Evolutionary conservation across 2,329 filamentous ascomycete genomes (phyloP).

Genomic region (Samsoniella hepiali): DNA sequence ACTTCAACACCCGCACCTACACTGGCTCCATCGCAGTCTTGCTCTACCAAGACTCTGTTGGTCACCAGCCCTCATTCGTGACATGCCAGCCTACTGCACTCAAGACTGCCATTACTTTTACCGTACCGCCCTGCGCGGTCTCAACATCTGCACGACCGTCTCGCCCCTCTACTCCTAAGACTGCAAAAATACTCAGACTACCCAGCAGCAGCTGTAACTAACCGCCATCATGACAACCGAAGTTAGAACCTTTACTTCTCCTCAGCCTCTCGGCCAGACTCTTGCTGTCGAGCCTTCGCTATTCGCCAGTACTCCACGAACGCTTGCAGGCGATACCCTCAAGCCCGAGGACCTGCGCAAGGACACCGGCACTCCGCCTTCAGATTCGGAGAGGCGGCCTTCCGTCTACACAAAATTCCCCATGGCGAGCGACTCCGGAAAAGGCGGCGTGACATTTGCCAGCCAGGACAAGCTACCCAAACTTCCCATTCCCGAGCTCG

Average conservation of each 20-base stretch:
- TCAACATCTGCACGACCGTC: slow-evolving; percentile 77
- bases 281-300: slow-evolving; percentile 49
- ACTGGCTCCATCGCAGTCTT: slow-evolving; percentile 11
- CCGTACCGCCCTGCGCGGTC: slow-evolving; percentile 80
- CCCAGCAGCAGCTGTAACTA: slow-evolving; percentile 23
- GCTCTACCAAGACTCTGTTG: slow-evolving; percentile 11
- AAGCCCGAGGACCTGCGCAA: slow-evolving; percentile 11
- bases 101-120: slow-evolving; percentile 94
- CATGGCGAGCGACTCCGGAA: slow-evolving; percentile 53
- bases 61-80: slow-evolving; percentile 10
- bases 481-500: slow-evolving; percentile 86
- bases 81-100: slow-evolving; percentile 76
- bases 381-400: slow-evolving; percentile 13
- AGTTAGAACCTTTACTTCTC: slow-evolving; percentile 50
- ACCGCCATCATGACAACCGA: slow-evolving; percentile 34
- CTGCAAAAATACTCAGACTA: not conserved
- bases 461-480: slow-evolving; percentile 86
- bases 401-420: slow-evolving; percentile 41
- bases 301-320: slow-evolving; percentile 19
- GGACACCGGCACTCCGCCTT: not conserved
- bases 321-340: slow-evolving; percentile 23
- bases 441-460: slow-evolving; percentile 81
- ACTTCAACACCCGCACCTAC: not conserved
- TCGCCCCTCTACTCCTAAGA: slow-evolving; percentile 68
- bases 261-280: slow-evolving; percentile 69